Evolutionary conservation across 1,284 basidiomycete species (phyloP).

Genomic region (Exsudoporus floridanus): DNA sequence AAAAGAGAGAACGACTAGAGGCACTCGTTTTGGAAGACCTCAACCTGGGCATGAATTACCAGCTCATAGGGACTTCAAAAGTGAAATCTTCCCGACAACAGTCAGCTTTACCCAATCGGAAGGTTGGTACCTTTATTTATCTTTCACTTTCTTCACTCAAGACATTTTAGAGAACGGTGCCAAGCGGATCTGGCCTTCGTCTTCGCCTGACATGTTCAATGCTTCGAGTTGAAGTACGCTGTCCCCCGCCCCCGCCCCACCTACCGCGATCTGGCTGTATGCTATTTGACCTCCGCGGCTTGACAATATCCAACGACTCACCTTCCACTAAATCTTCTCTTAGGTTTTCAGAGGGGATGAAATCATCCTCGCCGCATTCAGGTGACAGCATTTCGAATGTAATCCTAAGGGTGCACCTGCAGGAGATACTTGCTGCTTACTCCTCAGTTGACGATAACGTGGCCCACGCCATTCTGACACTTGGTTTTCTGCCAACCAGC

Average conservation of each 20-base stretch:
- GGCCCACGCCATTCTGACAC: slow-evolving; percentile 27
- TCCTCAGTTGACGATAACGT: slow-evolving; percentile 36
- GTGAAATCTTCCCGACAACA: slow-evolving; percentile 7
- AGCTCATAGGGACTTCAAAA: slow-evolving; percentile 17
- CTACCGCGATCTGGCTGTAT: slow-evolving; percentile 62
- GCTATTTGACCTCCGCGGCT: slow-evolving; percentile 60
- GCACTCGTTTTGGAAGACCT: slow-evolving; percentile 55
- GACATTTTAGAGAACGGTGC: slow-evolving; percentile 12
- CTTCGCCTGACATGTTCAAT: slow-evolving; percentile 42
- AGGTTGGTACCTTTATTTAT: slow-evolving; percentile 22
- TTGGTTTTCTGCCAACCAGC: slow-evolving; percentile 24
- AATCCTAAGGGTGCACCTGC: slow-evolving; percentile 33
- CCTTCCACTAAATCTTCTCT: slow-evolving; percentile 30
- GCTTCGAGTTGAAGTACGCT: slow-evolving; percentile 61
- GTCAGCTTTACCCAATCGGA: slow-evolving; percentile 9
- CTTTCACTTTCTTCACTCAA: slow-evolving; percentile 9
- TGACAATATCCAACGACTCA: slow-evolving; percentile 43
- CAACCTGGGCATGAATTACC: slow-evolving; percentile 50
- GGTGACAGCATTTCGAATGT: slow-evolving; percentile 7
- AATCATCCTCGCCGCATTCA: not conserved
- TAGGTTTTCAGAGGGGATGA: slow-evolving; percentile 41
- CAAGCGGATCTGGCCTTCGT: slow-evolving; percentile 5
- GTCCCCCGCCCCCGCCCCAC: slow-evolving; percentile 45
- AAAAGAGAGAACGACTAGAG: slow-evolving; percentile 45
- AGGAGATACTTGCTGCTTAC: slow-evolving; percentile 49